Percentiles rank a stretch among this genome's conserved stretches.
These are phyloP conservation scores for Ophidiomyces ophidiicola DNA, from an alignment of 2,329 filamentous ascomycete genomes.

Conservation along the genomic window DNA sequence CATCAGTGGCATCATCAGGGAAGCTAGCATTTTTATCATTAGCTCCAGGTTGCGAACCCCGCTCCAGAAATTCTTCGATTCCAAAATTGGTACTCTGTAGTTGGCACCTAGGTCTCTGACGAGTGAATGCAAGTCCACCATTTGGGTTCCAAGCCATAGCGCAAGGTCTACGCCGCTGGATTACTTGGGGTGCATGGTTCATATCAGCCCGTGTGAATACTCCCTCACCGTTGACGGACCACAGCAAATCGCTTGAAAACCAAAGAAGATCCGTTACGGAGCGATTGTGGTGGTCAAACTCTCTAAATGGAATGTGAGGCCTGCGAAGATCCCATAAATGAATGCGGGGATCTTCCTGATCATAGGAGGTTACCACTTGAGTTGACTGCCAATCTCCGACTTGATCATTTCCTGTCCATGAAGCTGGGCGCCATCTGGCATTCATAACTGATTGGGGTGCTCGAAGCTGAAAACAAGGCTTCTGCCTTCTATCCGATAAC, in stretches of 20 bases:
- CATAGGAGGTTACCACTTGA: constrained; percentile 51
- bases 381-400: constrained; percentile 48
- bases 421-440: constrained; percentile 51
- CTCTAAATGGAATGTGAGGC: constrained; percentile 49
- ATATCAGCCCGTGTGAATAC: constrained; percentile 52
- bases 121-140: constrained; percentile 45
- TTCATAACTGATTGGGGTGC: constrained; percentile 51
- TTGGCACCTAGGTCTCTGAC: constrained; percentile 38
- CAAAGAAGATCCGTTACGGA: constrained; percentile 49
- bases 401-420: constrained; percentile 41
- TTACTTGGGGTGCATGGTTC: constrained; percentile 46
- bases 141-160: constrained; percentile 46
- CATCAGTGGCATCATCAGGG: constrained; percentile 46
- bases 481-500: constrained; percentile 44
- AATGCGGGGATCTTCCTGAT: constrained; percentile 47
- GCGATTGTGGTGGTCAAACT: constrained; percentile 45
- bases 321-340: constrained; percentile 55
- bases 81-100: constrained; percentile 28
- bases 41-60: constrained; percentile 18
- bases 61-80: constrained; percentile 30
- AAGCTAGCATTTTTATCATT: constrained; percentile 42
- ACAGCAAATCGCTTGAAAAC: constrained; percentile 52
- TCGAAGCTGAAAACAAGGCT: constrained; percentile 46
- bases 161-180: constrained; percentile 46
- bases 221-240: constrained; percentile 51